Evolutionary conservation across 257 asterid genomes (phyloP).

Genomic region (Solanum habrochaites): DNA sequence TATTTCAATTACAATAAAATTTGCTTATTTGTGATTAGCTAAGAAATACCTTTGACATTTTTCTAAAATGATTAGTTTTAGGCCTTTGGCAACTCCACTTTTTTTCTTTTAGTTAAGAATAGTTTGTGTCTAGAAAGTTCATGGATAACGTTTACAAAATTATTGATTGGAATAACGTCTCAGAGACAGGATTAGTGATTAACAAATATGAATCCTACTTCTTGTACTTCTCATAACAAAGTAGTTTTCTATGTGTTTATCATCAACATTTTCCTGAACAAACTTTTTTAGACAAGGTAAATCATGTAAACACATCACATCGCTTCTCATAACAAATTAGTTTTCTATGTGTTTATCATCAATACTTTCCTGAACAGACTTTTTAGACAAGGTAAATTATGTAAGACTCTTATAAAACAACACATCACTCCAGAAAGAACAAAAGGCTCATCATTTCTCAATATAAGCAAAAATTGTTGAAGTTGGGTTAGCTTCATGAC

Average conservation of each 20-base stretch:
- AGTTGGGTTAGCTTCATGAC: not conserved
- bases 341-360: not conserved
- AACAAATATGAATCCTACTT: not conserved
- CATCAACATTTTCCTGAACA: not conserved
- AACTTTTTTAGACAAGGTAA: not conserved
- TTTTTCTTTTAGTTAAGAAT: not conserved
- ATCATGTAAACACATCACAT: not conserved
- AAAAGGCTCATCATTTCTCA: not conserved
- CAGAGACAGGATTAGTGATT: not conserved
- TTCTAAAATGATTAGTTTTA: not conserved
- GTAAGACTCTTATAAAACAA: not conserved
- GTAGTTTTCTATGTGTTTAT: too few species aligned
- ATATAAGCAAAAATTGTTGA: not conserved
- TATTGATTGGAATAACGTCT: not conserved
- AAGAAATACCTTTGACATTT: not conserved
- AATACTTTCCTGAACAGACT: not conserved
- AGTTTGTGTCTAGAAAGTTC: fast-evolving
- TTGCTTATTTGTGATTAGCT: too few species aligned
- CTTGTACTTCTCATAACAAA: not conserved
- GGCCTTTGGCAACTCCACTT: not conserved
- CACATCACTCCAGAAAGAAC: not conserved
- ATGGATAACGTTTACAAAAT: not conserved
- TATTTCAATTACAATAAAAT: too few species aligned
- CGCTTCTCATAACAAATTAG: too few species aligned
- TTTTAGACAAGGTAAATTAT: not conserved